Evolutionary conservation across 2,329 filamentous ascomycete genomes (phyloP).

Genomic region (Ceratocystis ficicola): DNA sequence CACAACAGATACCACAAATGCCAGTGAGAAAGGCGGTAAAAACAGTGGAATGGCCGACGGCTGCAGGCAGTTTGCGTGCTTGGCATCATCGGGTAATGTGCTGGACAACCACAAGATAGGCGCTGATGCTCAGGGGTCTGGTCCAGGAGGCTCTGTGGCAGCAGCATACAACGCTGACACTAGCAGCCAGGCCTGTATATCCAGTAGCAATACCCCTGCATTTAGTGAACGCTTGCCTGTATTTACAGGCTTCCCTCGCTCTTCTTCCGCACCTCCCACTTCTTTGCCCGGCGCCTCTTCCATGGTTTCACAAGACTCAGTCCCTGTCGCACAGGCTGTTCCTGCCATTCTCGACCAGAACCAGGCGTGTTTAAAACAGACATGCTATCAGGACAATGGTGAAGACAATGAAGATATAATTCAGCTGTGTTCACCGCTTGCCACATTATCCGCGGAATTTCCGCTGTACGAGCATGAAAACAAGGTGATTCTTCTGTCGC

Average conservation of each 20-base stretch:
- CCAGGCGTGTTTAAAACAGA: slow-evolving; percentile 8
- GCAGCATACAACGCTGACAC: no score
- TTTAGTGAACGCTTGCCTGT: background rate
- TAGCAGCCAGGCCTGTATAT: background rate
- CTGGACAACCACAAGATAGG: slow-evolving; percentile 6
- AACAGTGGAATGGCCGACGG: background rate
- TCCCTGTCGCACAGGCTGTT: slow-evolving; percentile 2
- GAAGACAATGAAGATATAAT: background rate
- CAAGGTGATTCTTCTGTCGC: background rate
- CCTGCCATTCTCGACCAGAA: slow-evolving; percentile 10
- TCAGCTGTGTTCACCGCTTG: slow-evolving; percentile 1
- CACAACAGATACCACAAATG: no score
- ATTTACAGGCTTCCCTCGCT: background rate
- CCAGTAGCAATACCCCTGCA: background rate
- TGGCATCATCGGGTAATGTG: background rate
- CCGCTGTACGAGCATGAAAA: background rate
- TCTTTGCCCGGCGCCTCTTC: background rate
- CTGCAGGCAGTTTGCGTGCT: background rate
- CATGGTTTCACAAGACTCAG: slow-evolving; percentile 6
- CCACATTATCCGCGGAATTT: background rate
- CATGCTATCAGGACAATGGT: background rate
- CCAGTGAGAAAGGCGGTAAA: background rate
- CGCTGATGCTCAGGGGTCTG: background rate
- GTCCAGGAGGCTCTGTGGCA: no score
- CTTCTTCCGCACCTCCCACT: background rate